Percentiles rank a stretch among this genome's conserved stretches.
Evolutionary conservation across 345 rosid species (phyloP).

Genomic region (Diplotaxis tenuifolia): DNA sequence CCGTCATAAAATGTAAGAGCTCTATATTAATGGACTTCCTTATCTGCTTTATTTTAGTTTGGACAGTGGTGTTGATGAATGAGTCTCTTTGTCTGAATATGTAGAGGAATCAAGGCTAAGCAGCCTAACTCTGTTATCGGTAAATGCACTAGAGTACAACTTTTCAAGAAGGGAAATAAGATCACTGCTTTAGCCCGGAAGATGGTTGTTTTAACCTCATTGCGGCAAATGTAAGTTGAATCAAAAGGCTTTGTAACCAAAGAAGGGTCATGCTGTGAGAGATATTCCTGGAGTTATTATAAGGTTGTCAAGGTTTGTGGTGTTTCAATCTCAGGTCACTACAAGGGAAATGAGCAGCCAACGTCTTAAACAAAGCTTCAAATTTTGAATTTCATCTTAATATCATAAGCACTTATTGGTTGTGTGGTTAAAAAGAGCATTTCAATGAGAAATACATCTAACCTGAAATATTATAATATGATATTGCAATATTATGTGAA

Average conservation of each 20-base stretch:
- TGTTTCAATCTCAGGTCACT: constrained; percentile 61
- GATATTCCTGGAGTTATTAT: constrained; percentile 81
- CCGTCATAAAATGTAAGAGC: constrained; percentile 55
- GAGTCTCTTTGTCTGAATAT: constrained; percentile 23
- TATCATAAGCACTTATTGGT: not conserved
- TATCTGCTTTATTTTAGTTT: not conserved
- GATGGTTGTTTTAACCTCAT: constrained; percentile 20
- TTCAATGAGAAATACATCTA: no score
- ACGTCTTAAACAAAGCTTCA: constrained; percentile 37
- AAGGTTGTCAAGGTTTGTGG: constrained; percentile 77
- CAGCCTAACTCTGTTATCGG: constrained; percentile 75
- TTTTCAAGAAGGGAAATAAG: no score
- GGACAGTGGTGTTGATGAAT: constrained; percentile 57
- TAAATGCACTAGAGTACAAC: constrained; percentile 71
- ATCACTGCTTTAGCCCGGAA: constrained; percentile 34
- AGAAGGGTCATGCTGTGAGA: constrained; percentile 72
- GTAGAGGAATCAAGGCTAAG: constrained; percentile 43
- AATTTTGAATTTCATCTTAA: constrained; percentile 18
- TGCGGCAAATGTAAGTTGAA: constrained; percentile 8
- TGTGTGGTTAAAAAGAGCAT: constrained; percentile 19
- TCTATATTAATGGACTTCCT: not conserved
- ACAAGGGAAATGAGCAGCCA: constrained; percentile 52
- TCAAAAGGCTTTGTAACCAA: not conserved
- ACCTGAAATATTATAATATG: no score
- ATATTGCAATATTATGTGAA: no score